Conservation (phyloP, 2,329 filamentous ascomycete species). For the Aspergillus costaricaensis region DNA sequence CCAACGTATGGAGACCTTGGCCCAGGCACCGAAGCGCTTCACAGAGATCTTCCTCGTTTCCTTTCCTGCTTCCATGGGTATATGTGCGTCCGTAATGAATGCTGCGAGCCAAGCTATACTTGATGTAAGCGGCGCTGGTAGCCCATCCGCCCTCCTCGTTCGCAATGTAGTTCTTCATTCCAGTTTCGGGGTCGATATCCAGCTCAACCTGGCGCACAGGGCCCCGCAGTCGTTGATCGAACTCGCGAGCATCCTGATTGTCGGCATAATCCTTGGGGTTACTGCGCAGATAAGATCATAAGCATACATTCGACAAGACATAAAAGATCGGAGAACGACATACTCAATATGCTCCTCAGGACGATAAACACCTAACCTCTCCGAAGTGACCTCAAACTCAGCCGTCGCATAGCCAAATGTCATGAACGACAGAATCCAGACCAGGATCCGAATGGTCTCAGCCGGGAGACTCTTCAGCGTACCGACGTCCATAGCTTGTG, state of each 20-base stretch:
- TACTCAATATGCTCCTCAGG: conserved; percentile 64
- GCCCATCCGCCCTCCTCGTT: conserved; percentile 87
- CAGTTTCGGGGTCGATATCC: conserved; percentile 71
- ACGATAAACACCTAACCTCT: conserved; percentile 76
- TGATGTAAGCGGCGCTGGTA: conserved; percentile 83
- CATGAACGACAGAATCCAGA: conserved; percentile 81
- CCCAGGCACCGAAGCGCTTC: conserved; percentile 77
- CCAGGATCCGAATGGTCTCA: conserved; percentile 74
- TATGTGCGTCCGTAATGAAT: conserved; percentile 79
- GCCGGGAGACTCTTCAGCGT: conserved; percentile 77
- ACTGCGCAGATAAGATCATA: conserved; percentile 50
- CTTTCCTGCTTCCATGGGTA: conserved; percentile 64
- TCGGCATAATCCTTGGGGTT: conserved; percentile 87
- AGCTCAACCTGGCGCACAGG: conserved; percentile 73
- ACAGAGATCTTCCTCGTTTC: conserved; percentile 74
- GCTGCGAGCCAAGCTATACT: conserved; percentile 70
- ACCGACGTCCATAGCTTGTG: conserved; percentile 78
- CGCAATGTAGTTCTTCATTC: conserved; percentile 99
- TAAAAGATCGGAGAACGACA: conserved; percentile 9
- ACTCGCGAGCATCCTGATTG: conserved; percentile 75
- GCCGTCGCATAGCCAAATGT: conserved; percentile 82
- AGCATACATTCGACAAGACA: neutral
- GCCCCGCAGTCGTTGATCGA: conserved; percentile 75
- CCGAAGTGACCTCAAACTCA: conserved; percentile 81
- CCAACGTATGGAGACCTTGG: conserved; percentile 74